Conservation (phyloP, 495 filamentous ascomycete species). For the Chaetomium cochliodes region DNA sequence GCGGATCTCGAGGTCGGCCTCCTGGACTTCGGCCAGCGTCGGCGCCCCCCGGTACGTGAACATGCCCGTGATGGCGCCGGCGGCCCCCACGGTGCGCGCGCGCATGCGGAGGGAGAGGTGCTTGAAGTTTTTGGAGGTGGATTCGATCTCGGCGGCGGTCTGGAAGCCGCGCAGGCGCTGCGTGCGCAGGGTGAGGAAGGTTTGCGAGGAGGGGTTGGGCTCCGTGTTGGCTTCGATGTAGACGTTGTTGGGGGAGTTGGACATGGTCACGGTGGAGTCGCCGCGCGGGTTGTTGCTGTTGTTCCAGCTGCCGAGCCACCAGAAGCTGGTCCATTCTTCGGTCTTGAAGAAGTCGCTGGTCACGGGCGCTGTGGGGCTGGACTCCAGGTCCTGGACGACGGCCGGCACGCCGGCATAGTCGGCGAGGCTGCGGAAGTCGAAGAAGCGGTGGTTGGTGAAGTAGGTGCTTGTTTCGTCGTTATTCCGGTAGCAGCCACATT, state of each 20-base stretch:
- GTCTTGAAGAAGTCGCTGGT: conserved; percentile 45
- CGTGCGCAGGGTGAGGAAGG: conserved; percentile 63
- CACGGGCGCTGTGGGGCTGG: conserved; percentile 34
- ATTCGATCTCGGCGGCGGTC: conserved; percentile 65
- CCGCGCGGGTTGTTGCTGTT: conserved; percentile 37
- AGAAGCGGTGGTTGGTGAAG: conserved; percentile 64
- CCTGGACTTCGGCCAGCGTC: conserved; percentile 52
- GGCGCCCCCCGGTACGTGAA: conserved; percentile 58
- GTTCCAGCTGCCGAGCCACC: conserved; percentile 61
- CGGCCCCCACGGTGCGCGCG: conserved; percentile 51
- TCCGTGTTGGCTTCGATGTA: conserved; percentile 55
- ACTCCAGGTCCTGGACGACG: conserved; percentile 33
- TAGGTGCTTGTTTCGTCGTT: conserved; percentile 51
- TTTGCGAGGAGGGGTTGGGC: conserved; percentile 38
- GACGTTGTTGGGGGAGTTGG: conserved; percentile 64
- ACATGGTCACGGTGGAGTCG: conserved; percentile 52
- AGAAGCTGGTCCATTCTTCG: conserved; percentile 48
- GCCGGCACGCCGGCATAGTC: conserved; percentile 40
- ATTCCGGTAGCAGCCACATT: conserved; percentile 51
- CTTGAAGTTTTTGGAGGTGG: conserved; percentile 51
- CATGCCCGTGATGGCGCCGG: conserved; percentile 66
- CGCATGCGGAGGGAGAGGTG: conserved; percentile 64
- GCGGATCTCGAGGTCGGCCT: conserved; percentile 76
- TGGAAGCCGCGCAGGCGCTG: conserved; percentile 55
- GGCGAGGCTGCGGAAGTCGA: conserved; percentile 61